Percentiles rank a stretch among this genome's conserved stretches.
These are phyloP conservation scores for Solanum tacnaense DNA, from an alignment of 257 asterid species.

Conservation along the genomic window DNA sequence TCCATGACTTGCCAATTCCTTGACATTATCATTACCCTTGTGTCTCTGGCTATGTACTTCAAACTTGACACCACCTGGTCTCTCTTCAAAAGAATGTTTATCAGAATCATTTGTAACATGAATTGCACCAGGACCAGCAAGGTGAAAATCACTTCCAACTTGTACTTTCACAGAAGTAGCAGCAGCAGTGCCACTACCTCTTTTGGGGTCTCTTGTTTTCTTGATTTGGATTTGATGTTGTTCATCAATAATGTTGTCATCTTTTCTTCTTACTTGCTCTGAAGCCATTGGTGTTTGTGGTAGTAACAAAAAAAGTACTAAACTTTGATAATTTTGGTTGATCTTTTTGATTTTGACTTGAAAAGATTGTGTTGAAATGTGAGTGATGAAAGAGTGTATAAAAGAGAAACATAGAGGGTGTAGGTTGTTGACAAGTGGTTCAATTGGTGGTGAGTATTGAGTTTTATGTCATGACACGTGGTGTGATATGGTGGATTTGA, in stretches of 20 bases:
- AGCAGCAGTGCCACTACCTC: slow-evolving; percentile 31
- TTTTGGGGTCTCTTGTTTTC: slow-evolving; percentile 46
- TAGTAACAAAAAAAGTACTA: not conserved
- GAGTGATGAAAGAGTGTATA: not conserved
- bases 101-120: not conserved
- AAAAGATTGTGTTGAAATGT: not conserved
- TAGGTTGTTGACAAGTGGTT: not conserved
- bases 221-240: slow-evolving; percentile 19
- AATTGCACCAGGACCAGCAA: not conserved
- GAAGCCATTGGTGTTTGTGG: slow-evolving; percentile 26
- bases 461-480: not conserved
- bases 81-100: not conserved
- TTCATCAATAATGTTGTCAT: slow-evolving; percentile 14
- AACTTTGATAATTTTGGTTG: not conserved
- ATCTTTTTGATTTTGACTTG: not conserved
- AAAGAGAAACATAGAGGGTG: not conserved
- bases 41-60: not conserved
- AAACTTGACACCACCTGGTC: slow-evolving; percentile 8
- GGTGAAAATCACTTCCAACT: not conserved
- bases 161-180: slow-evolving; percentile 22
- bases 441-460: not conserved
- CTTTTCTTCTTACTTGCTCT: slow-evolving; percentile 32
- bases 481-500: not conserved
- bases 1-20: slow-evolving; percentile 10
- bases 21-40: not conserved